Conservation (phyloP, 2,329 filamentous ascomycete genomes). For the Sphaceloma murrayae region DNA sequence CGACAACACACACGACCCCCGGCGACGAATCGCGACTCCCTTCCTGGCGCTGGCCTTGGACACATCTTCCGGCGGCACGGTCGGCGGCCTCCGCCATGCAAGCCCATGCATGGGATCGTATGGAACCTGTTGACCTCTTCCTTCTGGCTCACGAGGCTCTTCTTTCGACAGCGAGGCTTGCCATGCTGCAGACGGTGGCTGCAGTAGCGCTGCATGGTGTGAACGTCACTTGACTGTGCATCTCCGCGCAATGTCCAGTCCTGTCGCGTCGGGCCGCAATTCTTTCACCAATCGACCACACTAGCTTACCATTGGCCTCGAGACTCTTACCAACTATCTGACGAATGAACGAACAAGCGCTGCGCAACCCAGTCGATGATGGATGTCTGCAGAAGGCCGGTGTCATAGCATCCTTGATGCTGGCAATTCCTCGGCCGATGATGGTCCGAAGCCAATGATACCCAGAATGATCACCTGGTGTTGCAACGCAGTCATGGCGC, state of each 20-base stretch:
- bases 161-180: slow-evolving; percentile 1
- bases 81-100: slow-evolving; percentile 3
- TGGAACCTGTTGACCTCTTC: neutral
- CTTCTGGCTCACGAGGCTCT: neutral
- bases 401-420: neutral
- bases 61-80: slow-evolving; percentile 2
- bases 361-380: neutral
- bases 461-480: slow-evolving; percentile 13
- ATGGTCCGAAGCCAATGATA: slow-evolving; percentile 1
- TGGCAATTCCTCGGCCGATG: neutral
- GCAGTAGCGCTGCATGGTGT: neutral
- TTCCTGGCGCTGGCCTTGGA: slow-evolving; percentile 10
- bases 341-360: slow-evolving; percentile 6
- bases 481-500: neutral
- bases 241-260: neutral
- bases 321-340: neutral
- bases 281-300: slow-evolving; percentile 6
- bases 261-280: slow-evolving; percentile 9
- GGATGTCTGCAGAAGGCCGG: slow-evolving; percentile 1
- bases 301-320: neutral
- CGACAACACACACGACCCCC: too few species aligned
- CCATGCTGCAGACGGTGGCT: slow-evolving; percentile 7
- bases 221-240: slow-evolving; percentile 12
- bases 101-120: slow-evolving; percentile 2
- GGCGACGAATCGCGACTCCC: slow-evolving; percentile 5